Evolutionary conservation across 108 stramenopile species (phyloP), one percentile per base, ranked within the genome.

Genomic region (Nitzschia inconspicua): DNA sequence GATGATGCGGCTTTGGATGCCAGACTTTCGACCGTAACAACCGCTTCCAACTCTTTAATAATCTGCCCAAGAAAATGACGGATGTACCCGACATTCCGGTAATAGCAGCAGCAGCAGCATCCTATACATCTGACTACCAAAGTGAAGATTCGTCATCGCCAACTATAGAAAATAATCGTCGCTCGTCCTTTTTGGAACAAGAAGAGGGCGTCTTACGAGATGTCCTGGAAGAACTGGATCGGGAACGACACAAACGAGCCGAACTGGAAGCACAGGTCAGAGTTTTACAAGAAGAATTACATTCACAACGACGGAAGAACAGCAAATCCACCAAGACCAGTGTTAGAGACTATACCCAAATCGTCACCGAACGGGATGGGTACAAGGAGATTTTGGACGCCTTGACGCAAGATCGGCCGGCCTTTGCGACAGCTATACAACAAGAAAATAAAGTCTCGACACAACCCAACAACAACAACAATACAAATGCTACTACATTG

Each of bases 201-300:
- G 76, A 81, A 18, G 67, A 76, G 54, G 75, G 71, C 13, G 64
- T 76, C 3, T 29, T 76, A 19, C 56, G 54, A 14, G 80, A 81
- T 44, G 74, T 78, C 19, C 54, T 82, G 30, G 62, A 71, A 16
- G 80, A 82, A 50, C 57, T 82, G 39, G 80, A 82, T 50, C 60
- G 70, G n/a, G 80, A 82, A 64, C 73, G 80, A 48, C 57, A 44
- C 10, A 64, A 65, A 22, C 80, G 80, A 30, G 80, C 80, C 31
- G 80, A 82, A 63, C 34, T 78, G 57, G 80, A 78, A 60, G 68
- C 68, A 1, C 36, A 63, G 19, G 37, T 81, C 22, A 57, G 68
- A 40, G 44, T 55, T 14, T 29, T 81, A 39, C 44, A 69, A 44
- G 65, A 70, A 44, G 57, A 70, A 41, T 16, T 62, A 14, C 60